A percentile compares a stretch with the other conserved stretches of the same genome.
phyloP scores from a whole-genome alignment of 2,329 filamentous ascomycete genomes.

The Chlorencoelia australis region DNA sequence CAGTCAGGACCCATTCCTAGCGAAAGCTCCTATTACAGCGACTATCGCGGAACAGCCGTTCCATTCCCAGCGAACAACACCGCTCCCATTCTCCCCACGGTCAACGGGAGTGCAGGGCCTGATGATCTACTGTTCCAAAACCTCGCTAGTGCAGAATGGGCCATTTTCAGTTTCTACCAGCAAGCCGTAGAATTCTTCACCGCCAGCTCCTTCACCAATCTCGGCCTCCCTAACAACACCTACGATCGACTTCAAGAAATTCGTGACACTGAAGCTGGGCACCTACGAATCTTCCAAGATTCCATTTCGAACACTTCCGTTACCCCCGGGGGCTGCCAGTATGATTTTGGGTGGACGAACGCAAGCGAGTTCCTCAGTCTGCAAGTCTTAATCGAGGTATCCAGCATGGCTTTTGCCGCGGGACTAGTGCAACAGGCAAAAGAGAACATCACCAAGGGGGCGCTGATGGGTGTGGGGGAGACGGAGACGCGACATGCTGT shows the following conservation, averaged over 20 bases:
- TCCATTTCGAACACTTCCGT: conserved; percentile 32
- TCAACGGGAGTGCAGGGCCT: conserved; percentile 24
- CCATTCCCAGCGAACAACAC: conserved; percentile 32
- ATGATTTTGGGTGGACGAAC: conserved; percentile 22
- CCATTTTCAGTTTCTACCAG: conserved; percentile 36
- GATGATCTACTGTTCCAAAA: conserved; percentile 37
- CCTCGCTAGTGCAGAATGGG: conserved; percentile 35
- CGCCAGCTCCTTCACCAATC: conserved; percentile 24
- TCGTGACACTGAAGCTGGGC: conserved; percentile 36
- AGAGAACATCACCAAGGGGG: conserved; percentile 26
- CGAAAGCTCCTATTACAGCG: conserved; percentile 27
- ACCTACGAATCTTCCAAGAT: conserved; percentile 35
- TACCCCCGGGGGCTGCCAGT: conserved; percentile 31
- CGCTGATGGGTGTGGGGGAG: conserved; percentile 30
- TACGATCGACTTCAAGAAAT: conserved; percentile 32
- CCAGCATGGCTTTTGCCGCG: conserved; percentile 32
- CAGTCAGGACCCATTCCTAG: conserved; percentile 21
- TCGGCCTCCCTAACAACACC: conserved; percentile 31
- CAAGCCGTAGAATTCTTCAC: conserved; percentile 33
- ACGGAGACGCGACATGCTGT: conserved; percentile 32
- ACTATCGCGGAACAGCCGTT: conserved; percentile 25
- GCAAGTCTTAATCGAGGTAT: conserved; percentile 29
- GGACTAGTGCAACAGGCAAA: conserved; percentile 29
- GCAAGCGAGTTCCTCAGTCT: conserved; percentile 23
- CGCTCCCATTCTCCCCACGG: conserved; percentile 25